Evolutionary conservation across 768 basidiomycete species (phyloP).

Genomic region (Suillus brevipes): DNA sequence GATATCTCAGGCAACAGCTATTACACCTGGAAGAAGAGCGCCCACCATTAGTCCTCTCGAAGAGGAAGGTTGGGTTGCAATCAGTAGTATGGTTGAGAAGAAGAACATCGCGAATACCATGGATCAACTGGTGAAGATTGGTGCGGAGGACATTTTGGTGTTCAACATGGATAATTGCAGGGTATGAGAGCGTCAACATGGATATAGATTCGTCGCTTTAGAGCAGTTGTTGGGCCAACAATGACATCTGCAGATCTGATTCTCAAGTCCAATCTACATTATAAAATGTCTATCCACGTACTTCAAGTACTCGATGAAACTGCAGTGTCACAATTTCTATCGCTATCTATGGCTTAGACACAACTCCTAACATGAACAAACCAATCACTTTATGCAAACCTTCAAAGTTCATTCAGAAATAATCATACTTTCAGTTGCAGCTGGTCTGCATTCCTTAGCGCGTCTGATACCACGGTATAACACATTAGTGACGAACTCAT

Average conservation of each 20-base stretch:
- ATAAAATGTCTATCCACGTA: not conserved
- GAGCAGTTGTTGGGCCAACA: not conserved
- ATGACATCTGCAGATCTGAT: not conserved
- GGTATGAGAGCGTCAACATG: conserved; percentile 46
- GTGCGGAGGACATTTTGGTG: conserved; percentile 89
- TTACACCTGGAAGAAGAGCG: conserved; percentile 89
- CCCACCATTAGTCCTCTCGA: conserved; percentile 89
- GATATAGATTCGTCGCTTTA: not conserved
- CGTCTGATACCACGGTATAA: not conserved
- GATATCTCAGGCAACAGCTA: conserved; percentile 57
- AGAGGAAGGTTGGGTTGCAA: conserved; percentile 83
- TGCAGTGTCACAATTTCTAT: not conserved
- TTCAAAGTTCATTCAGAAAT: not conserved
- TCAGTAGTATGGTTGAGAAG: conserved; percentile 92
- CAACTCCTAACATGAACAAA: too few relatives aligned
- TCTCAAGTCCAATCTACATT: not conserved
- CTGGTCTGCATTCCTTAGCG: not conserved
- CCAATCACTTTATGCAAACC: not conserved
- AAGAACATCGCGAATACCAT: conserved; percentile 77
- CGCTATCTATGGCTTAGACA: not conserved
- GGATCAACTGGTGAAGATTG: conserved; percentile 80
- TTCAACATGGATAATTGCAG: conserved; percentile 93
- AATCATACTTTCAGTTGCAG: not conserved
- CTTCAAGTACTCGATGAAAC: not conserved
- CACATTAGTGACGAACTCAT: not conserved